A percentile compares a stretch with the other conserved stretches of the same genome.
Evolutionary conservation across 2,329 filamentous ascomycete genomes (phyloP).

Genomic region (Emergomyces africanus): DNA sequence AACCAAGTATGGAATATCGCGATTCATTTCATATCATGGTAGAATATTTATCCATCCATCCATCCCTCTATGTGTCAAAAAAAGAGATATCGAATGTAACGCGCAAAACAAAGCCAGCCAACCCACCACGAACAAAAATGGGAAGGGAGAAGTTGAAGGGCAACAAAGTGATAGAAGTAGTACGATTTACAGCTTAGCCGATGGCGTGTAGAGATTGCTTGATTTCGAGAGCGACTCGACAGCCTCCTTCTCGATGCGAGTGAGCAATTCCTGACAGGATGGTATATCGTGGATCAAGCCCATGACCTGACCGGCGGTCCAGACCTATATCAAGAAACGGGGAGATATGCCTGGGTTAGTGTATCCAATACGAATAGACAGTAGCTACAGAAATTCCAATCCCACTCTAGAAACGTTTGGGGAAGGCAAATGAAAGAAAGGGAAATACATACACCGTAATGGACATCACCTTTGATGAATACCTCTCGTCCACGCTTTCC

Average conservation of each 20-base stretch:
- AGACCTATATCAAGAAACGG: conserved; percentile 48
- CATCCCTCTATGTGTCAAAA: background rate
- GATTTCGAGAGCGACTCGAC: conserved; percentile 51
- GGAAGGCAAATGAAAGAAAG: background rate
- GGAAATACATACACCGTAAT: conserved; percentile 60
- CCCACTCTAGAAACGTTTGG: background rate
- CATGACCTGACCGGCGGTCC: conserved; percentile 95
- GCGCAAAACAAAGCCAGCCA: background rate
- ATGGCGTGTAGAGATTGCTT: conserved; percentile 36
- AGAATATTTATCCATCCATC: background rate
- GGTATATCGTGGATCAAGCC: conserved; percentile 75
- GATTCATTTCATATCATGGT: background rate
- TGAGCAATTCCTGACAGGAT: conserved; percentile 55
- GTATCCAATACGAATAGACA: background rate
- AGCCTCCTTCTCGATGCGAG: conserved; percentile 66
- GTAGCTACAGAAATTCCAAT: background rate
- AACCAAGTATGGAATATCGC: background rate
- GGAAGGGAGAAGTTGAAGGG: background rate
- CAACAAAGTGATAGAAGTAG: background rate
- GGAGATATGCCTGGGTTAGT: background rate
- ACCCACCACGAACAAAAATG: background rate
- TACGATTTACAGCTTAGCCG: background rate
- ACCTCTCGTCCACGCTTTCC: conserved; percentile 85
- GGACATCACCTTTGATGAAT: conserved; percentile 80
- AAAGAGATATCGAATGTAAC: background rate